phyloP scores from a whole-genome alignment of 192 early-diverging fungal genomes.

The Chytriomyces sp. region DNA sequence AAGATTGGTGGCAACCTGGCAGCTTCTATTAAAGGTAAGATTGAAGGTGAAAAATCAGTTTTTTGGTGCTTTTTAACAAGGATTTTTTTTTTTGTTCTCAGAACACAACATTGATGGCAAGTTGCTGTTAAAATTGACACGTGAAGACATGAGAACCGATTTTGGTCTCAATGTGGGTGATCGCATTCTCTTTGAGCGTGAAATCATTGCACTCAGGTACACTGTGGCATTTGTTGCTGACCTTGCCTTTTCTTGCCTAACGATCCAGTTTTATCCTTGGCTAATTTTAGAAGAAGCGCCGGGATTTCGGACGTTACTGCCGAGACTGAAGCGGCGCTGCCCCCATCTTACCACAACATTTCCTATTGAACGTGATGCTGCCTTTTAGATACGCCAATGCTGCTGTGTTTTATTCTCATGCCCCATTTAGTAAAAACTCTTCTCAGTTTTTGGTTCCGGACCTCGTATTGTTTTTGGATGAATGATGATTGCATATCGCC shows the following conservation, averaged over 20 bases:
- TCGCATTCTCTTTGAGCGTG: not conserved
- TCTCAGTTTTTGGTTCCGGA: no score
- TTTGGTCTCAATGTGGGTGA: not conserved
- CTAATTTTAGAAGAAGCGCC: not conserved
- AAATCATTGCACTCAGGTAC: not conserved
- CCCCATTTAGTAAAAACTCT: no score
- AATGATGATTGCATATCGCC: no score
- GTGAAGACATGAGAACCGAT: not conserved
- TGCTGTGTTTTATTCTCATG: no score
- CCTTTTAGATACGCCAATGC: not conserved
- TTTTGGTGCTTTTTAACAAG: no score
- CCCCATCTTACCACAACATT: not conserved
- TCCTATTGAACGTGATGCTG: not conserved
- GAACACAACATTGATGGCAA: not conserved
- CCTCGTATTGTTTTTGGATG: no score
- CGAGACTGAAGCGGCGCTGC: not conserved
- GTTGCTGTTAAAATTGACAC: not conserved
- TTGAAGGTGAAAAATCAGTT: not conserved
- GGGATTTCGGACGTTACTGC: not conserved
- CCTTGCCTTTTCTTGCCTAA: no score
- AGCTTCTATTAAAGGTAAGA: not conserved
- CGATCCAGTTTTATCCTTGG: no score
- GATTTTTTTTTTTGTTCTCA: no score
- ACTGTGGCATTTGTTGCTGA: no score
- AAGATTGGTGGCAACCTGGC: not conserved